Conservation (phyloP, 208 protist genomes). For the Naegleria fowleri region DNA sequence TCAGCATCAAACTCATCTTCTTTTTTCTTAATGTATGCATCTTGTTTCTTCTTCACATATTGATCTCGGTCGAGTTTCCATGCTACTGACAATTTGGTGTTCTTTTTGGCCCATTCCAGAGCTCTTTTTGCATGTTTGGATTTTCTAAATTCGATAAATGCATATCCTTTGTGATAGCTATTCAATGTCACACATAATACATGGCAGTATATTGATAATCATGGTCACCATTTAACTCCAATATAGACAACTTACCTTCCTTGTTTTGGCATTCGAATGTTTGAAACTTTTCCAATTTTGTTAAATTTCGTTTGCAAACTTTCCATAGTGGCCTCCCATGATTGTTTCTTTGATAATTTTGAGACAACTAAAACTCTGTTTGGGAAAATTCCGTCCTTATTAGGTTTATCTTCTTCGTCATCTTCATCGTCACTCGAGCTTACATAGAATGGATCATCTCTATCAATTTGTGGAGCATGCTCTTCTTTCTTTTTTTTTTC, state of each 20-base stretch:
- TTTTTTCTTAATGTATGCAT: not conserved
- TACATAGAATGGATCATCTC: not conserved
- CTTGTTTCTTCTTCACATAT: constrained; percentile 22
- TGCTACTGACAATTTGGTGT: not conserved
- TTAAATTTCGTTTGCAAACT: not conserved
- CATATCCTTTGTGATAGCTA: not conserved
- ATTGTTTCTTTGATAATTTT: not conserved
- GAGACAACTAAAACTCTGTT: not conserved
- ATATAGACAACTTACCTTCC: not conserved
- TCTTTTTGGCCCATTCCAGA: not conserved
- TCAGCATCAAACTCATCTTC: not conserved
- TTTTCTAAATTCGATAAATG: constrained; percentile 11
- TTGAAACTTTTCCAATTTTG: not conserved
- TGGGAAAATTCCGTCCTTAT: not conserved
- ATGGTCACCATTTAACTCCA: too few species aligned
- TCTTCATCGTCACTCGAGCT: not conserved
- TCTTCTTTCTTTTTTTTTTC: not conserved
- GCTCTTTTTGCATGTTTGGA: not conserved
- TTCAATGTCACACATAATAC: not conserved
- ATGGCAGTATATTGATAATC: too few species aligned
- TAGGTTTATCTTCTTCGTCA: not conserved
- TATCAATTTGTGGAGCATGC: not conserved
- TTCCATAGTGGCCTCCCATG: not conserved
- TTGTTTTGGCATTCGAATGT: not conserved
- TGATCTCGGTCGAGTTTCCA: not conserved